A percentile compares a stretch with the other conserved stretches of the same genome.
phyloP scores from a whole-genome alignment of 345 rosid genomes.

The Euphorbia pulcherrima region DNA sequence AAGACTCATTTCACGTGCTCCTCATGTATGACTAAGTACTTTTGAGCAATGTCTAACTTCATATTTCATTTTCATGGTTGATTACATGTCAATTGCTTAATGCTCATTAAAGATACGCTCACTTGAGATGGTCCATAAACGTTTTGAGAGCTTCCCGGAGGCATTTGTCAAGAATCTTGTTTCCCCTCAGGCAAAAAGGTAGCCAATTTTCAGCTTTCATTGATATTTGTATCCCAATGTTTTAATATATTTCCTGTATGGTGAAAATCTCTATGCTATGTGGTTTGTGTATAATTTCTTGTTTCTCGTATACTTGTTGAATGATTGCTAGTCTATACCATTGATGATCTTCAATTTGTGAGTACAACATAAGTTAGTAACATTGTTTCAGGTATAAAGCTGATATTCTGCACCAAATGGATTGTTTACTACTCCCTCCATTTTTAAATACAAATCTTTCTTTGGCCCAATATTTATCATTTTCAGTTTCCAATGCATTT shows the following conservation, averaged over 20 bases:
- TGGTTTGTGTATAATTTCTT: not conserved
- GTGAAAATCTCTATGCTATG: not conserved
- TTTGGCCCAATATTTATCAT: too few relatives aligned
- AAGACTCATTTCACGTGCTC: not conserved
- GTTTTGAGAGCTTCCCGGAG: slow-evolving; percentile 96
- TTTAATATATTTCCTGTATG: not conserved
- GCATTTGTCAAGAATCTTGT: slow-evolving; percentile 86
- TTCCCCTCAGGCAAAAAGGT: slow-evolving; percentile 62
- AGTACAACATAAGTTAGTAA: not conserved
- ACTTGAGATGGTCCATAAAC: slow-evolving; percentile 92
- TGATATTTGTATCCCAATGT: not conserved
- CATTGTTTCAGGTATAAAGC: not conserved
- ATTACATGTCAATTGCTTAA: slow-evolving; percentile 17
- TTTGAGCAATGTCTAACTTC: not conserved
- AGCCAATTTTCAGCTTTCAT: not conserved
- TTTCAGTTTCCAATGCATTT: too few relatives aligned
- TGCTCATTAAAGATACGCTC: slow-evolving; percentile 65
- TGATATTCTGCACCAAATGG: not conserved
- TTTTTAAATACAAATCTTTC: too few relatives aligned
- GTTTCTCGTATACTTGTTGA: not conserved
- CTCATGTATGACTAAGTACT: slow-evolving; percentile 3
- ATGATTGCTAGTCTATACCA: not conserved
- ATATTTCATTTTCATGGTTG: not conserved
- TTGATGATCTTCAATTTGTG: not conserved
- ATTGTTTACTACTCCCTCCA: not conserved